phyloP scores from a whole-genome alignment of 2,329 filamentous ascomycete species.

The Teratosphaeria nubilosa region DNA sequence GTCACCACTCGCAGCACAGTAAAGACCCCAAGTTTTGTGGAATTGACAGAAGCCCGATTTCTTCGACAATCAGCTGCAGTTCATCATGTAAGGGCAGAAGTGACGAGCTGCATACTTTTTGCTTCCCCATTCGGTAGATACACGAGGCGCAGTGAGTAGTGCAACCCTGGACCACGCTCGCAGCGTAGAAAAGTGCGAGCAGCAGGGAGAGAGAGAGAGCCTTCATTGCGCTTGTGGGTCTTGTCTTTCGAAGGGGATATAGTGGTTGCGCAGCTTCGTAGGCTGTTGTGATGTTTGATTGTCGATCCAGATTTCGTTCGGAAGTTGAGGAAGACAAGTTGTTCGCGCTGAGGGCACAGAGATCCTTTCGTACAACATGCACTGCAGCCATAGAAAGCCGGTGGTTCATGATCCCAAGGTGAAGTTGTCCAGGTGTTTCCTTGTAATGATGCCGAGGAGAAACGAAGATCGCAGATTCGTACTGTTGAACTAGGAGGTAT shows the following conservation, averaged over 20 bases:
- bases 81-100: background rate
- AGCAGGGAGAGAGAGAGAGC: background rate
- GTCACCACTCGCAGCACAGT: too few relatives aligned
- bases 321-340: background rate
- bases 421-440: too few relatives aligned
- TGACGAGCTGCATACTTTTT: background rate
- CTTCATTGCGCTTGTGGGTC: background rate
- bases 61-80: background rate
- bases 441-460: too few relatives aligned
- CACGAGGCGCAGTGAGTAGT: background rate
- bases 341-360: background rate
- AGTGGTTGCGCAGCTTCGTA: background rate
- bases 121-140: background rate
- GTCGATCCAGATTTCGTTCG: background rate
- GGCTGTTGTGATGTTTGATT: background rate
- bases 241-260: background rate
- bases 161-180: background rate
- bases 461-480: too few relatives aligned
- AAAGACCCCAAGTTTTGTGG: background rate
- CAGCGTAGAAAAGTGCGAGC: background rate
- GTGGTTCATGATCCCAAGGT: too few relatives aligned
- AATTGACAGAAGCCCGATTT: background rate
- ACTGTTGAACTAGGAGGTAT: too few relatives aligned
- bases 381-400: too few relatives aligned
- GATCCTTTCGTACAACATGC: too few relatives aligned